Evolutionary conservation across 768 basidiomycete genomes (phyloP), one percentile per base, ranked within the genome.

Genomic region (Leccinum uliginosum): DNA sequence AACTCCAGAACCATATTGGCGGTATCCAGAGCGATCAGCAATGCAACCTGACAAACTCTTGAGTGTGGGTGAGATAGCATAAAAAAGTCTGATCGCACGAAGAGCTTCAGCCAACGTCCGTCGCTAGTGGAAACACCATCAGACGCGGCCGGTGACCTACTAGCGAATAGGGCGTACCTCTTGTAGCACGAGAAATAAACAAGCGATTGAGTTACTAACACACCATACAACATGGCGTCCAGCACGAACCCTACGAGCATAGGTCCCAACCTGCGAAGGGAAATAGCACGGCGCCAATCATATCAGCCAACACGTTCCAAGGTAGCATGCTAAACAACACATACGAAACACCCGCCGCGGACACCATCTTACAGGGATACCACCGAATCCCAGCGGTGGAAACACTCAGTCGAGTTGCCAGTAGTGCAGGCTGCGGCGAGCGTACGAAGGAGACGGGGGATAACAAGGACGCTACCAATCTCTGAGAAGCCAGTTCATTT

Each of bases 211-310:
- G 64, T 67, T 30, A 73, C 52, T 60, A 75, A 64, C 3, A 66
- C 65, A 29, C 75, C 75, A 55, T 66, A 74, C 48, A 76, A 55
- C 32, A 73, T 64, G 24, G 68, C 57, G 59, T 76, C 73, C 48
- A 75, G 61, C 43, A 72, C 62, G 30, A 72, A 61, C 38, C 75
- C 75, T 35, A 70, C 55, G 49, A 76, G 68, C 47, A 73, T 61
- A 2, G 75, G 75, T 6, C 75, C 75, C 50, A 70, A 62, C 29
- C 70, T 74, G 59, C 17, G 23, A 56, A 38, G 12, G 14, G 27
- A 40, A 12, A 49, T 15, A 49, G n/a, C 8, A 40, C 5, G 9
- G 9, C 8, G n/a, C 38, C 38, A 43, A 15, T 34, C 1, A 47
- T 52, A 15, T 55, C 30, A 57, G 51, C 45, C 12, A 8, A 29